Base-by-base conservation (phyloP, 768 basidiomycete genomes). In the Podaxis sp. region DNA sequence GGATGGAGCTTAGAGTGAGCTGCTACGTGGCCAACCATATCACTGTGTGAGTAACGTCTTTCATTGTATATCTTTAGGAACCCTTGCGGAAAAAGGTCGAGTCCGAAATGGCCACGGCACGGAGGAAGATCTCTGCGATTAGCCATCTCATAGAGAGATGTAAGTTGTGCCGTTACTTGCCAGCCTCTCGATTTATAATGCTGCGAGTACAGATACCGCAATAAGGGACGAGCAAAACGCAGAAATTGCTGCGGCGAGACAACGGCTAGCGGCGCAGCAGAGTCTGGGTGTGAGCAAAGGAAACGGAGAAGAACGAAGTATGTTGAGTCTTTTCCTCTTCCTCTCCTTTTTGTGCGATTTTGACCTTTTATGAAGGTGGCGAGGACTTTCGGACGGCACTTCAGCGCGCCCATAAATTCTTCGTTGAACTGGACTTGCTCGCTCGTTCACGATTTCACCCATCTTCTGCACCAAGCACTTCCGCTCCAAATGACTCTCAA, bases 311-410 rank as follows among this genome's bases (percentile, higher is more conserved):
- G 40, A 71, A 77, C 57, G 82, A 81, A 55, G 80, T 77, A 71
- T 78, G 84, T 80, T 53, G n/a, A 38, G 46, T 54, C 65, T 8
- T 38, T 36, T 4, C 11, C 26, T 40, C 40, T 11, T 40, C 12
- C 13, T 40, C 5, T 8, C 40, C 61, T 54, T 60, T 33, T 28
- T 15, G 26, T 26, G 26, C 22, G 49, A 10, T 12, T 12, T 48
- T 50, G 12, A 26, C 49, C 2, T 24, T 30, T 22, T 15, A 15
- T 22, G 26, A 65, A 76, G 74, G 70, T 63, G 76, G 72, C 38
- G 92, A 93, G 64, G 91, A 92, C 72, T 92, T 90, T 69, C 85
- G 86, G 24, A 88, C 88, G 3, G 83, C 85, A 11, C 77, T 93
- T 63, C 84, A 84, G 66, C 87, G 87, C 67, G 90, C 91, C 2